These are phyloP conservation scores for Coemansia sp. DNA, from an alignment of 192 early-diverging fungal species.

Conservation along the genomic window DNA sequence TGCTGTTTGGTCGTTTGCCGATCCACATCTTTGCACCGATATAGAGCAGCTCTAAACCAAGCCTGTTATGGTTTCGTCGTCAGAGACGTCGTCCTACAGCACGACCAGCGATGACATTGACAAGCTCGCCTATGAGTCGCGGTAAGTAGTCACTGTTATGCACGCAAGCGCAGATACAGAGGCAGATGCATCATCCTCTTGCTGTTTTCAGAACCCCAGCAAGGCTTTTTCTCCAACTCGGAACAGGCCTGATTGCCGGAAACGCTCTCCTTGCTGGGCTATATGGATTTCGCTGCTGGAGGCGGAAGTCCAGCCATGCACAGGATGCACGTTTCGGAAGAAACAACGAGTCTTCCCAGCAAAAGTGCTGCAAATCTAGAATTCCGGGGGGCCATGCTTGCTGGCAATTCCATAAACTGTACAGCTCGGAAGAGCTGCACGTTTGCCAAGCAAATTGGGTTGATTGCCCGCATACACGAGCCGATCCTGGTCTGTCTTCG, in stretches of 20 bases:
- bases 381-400: background rate
- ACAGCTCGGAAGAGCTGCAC: background rate
- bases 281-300: no score
- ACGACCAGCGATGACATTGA: constrained; percentile 7
- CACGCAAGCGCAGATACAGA: background rate
- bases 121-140: background rate
- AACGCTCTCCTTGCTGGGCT: no score
- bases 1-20: background rate
- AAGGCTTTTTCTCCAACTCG: no score
- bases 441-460: background rate
- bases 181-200: no score
- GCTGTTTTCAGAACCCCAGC: no score
- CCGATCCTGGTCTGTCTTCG: background rate
- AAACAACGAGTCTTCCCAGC: background rate
- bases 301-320: no score
- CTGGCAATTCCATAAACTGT: constrained; percentile 8
- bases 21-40: background rate
- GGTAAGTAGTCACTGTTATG: background rate
- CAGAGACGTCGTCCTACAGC: constrained; percentile 6
- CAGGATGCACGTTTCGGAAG: background rate
- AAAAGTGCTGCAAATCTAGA: background rate
- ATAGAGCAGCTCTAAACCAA: constrained; percentile 5
- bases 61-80: background rate
- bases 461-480: constrained; percentile 6
- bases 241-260: no score